Evolutionary conservation across 345 rosid species (phyloP).

Genomic region (Pistacia vera): DNA sequence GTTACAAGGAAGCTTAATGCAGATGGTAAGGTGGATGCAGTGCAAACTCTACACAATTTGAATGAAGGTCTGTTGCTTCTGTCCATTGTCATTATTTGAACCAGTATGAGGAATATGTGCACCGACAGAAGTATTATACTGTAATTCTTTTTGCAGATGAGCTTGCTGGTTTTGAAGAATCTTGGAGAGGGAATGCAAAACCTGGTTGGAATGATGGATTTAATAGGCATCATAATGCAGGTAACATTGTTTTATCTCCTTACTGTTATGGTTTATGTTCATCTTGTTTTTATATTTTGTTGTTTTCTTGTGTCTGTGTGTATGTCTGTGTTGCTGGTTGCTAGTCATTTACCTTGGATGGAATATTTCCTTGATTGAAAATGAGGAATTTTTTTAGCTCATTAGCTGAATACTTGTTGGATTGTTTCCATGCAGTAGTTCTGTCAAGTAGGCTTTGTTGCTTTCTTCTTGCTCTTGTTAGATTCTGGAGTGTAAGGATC

Average conservation of each 20-base stretch:
- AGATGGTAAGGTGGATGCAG: slow-evolving; percentile 74
- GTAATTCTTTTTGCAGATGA: slow-evolving; percentile 46
- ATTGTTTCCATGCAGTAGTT: not conserved
- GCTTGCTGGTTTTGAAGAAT: slow-evolving; percentile 60
- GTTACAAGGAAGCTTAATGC: slow-evolving; percentile 70
- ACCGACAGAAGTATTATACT: not conserved
- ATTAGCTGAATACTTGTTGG: not conserved
- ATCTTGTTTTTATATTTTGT: not conserved
- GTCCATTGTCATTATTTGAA: not conserved
- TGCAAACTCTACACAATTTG: slow-evolving; percentile 76
- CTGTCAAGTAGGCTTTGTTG: not conserved
- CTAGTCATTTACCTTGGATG: not conserved
- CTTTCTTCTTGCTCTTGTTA: not conserved
- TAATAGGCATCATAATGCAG: slow-evolving; percentile 24
- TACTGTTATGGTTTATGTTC: not conserved
- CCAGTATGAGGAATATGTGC: not conserved
- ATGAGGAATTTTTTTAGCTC: not conserved
- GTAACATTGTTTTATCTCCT: slow-evolving; percentile 29
- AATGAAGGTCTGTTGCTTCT: slow-evolving; percentile 53
- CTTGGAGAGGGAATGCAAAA: slow-evolving; percentile 57
- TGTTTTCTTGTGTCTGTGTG: not conserved
- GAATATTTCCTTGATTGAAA: not conserved
- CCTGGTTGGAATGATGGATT: slow-evolving; percentile 33
- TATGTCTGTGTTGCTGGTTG: not conserved
- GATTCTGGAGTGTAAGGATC: not conserved